Base-by-base conservation (phyloP, 768 basidiomycete species). In the Collybia sp. region DNA sequence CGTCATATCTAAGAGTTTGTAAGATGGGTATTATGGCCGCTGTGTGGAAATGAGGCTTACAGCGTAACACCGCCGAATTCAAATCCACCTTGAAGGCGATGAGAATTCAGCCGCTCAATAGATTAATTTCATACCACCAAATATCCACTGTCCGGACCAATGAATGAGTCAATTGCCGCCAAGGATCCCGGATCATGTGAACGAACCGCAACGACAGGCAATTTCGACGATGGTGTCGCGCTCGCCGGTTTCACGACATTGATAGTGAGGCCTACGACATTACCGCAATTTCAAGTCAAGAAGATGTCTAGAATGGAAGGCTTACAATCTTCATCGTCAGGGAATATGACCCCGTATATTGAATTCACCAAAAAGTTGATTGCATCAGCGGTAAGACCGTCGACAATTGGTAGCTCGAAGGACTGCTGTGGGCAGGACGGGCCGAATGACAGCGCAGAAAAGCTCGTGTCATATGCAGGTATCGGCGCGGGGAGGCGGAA, bases 141-240 rank as follows among this genome's bases (percentile, higher is more conserved):
- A 75, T 9, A 79, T 76, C 76, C 76, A 79, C 76, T 77, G 42
- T 6, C 16, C 40, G 39, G 30, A 25, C 2, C 34, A 39, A 31
- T 25, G 8, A 4, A 25, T 25, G 25, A n/a, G 25, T 25, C 8
- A 25, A 8, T 25, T 25, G n/a, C 8, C 25, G 8, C 8, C 25
- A 25, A 25, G 25, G 3, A 3, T 25, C 25, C 25, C 25, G 25
- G 25, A 31, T 36, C 18, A 47, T 36, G 2, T 13, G 16, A 32
- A 66, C 76, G 38, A 58, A 80, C 79, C 25, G 72, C 76, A 15
- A 77, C 62, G 6, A 83, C 76, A 2, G 81, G 80, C 2, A 81
- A 60, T 42, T 73, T 74, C 8, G 70, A 70, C 0, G 54, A 53
- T 1, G 71, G 44, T 0, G 66, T 70, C 1, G 73, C 67, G 31